phyloP scores from a whole-genome alignment of 2,329 filamentous ascomycete genomes.

The Aspergillus novoparasiticus region DNA sequence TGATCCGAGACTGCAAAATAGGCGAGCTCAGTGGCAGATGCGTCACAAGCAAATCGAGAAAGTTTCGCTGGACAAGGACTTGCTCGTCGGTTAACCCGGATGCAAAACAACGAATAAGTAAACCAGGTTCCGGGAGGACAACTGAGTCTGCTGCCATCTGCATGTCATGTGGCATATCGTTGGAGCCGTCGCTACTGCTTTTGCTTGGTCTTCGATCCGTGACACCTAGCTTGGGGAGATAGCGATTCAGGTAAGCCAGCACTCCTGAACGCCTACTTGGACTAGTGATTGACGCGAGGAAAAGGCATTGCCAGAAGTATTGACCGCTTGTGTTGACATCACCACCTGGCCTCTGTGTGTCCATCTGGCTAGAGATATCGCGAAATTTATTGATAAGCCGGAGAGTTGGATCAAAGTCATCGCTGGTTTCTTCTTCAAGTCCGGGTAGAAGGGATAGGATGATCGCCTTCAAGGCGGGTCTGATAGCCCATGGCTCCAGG shows the following conservation, averaged over 20 bases:
- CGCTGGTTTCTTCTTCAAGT: conserved; percentile 92
- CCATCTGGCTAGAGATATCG: conserved; percentile 57
- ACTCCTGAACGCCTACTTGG: conserved; percentile 81
- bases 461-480: conserved; percentile 87
- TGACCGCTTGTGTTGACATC: conserved; percentile 66
- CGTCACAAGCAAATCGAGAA: conserved; percentile 87
- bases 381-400: conserved; percentile 78
- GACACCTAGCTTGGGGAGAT: conserved; percentile 70
- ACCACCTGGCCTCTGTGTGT: conserved; percentile 52
- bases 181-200: conserved; percentile 30
- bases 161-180: conserved; percentile 30
- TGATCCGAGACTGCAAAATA: conserved; percentile 75
- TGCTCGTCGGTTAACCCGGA: conserved; percentile 87
- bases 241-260: conserved; percentile 79
- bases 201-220: conserved; percentile 35
- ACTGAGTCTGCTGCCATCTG: conserved; percentile 49
- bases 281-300: conserved; percentile 89
- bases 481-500: conserved; percentile 69
- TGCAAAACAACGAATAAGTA: conserved; percentile 88
- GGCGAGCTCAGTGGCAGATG: conserved; percentile 83
- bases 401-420: conserved; percentile 91
- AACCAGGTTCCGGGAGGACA: conserved; percentile 78
- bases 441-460: conserved; percentile 88
- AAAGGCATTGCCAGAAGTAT: conserved; percentile 98
- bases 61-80: conserved; percentile 88